phyloP scores from a whole-genome alignment of 2,329 filamentous ascomycete genomes.

The Fusarium cicatricum region DNA sequence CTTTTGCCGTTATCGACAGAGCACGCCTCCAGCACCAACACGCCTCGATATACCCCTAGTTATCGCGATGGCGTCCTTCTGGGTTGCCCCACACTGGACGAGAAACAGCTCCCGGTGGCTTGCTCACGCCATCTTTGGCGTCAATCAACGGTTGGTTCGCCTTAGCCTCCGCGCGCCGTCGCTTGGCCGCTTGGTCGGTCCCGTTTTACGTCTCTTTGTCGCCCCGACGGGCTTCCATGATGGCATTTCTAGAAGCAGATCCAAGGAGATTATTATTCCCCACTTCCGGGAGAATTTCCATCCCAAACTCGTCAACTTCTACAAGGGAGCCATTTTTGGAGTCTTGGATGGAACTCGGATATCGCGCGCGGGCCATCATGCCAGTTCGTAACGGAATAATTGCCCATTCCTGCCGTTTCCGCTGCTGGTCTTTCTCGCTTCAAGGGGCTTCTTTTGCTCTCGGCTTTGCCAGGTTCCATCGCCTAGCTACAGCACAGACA shows the following conservation, averaged over 20 bases:
- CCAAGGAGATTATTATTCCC: too few relatives aligned
- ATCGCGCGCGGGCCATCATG: constrained; percentile 1
- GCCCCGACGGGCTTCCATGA: constrained; percentile 1
- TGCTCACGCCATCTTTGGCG: constrained; percentile 14
- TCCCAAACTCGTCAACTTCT: too few relatives aligned
- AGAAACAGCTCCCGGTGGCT: constrained; percentile 17
- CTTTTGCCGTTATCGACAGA: not conserved
- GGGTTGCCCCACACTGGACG: not conserved
- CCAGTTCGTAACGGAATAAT: constrained; percentile 4
- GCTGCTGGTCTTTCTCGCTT: constrained; percentile 8
- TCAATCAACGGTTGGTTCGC: not conserved
- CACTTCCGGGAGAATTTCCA: too few relatives aligned
- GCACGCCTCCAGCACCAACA: not conserved
- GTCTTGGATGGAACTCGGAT: not conserved
- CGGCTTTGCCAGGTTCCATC: not conserved
- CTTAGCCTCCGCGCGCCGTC: constrained; percentile 8
- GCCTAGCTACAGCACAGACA: constrained; percentile 12
- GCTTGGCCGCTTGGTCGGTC: not conserved
- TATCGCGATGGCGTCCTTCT: not conserved
- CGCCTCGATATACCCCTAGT: not conserved
- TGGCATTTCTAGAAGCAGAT: not conserved
- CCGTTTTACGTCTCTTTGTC: constrained; percentile 8
- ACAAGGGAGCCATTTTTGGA: not conserved
- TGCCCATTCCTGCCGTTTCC: constrained; percentile 5
- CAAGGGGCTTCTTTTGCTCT: not conserved